Evolutionary conservation across 805 yeast genomes (phyloP), one percentile per base, ranked within the genome.

Genomic region (Lachancea meyersii): DNA sequence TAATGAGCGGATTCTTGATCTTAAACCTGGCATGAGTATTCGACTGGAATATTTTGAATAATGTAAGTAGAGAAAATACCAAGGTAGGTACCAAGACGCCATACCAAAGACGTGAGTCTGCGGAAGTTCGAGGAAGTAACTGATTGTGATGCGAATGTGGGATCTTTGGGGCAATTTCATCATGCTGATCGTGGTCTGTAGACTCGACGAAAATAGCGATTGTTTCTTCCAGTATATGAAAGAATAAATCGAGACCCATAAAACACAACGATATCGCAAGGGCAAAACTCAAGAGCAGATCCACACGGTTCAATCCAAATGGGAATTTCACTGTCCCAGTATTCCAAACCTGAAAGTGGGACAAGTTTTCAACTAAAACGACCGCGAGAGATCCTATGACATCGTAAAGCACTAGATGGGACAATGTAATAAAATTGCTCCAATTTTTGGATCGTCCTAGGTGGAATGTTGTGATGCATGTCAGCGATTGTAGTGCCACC

Each of bases 261-360:
- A 89, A 91, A 19, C 89, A 70, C 47, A 91, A 72, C 1, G 95
- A 82, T 1, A 91, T 81, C 13, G 93, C 79, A 33, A 88, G 68
- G 0, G 94, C 95, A 67, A 89, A 89, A 2, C 95, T 94, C 35
- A 84, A 79, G 14, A 91, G 65, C 0, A 91, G 94, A 57, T 91
- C 96, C 13, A 86, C 72, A 45, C 98, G 71, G n/a, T 94, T 95
- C 20, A 91, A 68, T 0, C 97, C 98, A 69, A 91, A 91, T 0
- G 98, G 98, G 50, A 79, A 84, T 11, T 80, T 79, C 24, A 93
- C 69, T 1, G 95, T 84, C 5, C 89, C 76, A 44, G 76, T 77
- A 49, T 76, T 79, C 96, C 97, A 93, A 5, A 84, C 94, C 49
- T 86, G 94, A 63, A 91, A 91, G 57, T 89, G 93, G n/a, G 86